Evolutionary conservation across 371 early-diverging fungal species (phyloP).

Genomic region (Actinomucor elegans): DNA sequence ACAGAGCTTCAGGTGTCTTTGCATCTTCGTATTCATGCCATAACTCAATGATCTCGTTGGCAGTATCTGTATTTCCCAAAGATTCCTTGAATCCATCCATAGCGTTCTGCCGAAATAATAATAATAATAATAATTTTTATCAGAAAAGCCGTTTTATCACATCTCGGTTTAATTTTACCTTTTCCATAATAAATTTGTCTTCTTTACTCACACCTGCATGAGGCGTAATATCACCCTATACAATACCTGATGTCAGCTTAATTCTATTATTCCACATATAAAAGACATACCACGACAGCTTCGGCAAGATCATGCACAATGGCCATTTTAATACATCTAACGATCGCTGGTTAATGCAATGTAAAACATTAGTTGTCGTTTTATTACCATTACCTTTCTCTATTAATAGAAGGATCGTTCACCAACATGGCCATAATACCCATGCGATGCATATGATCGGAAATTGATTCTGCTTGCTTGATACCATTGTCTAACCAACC

Average conservation of each 20-base stretch:
- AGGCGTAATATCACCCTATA: conserved; percentile 90
- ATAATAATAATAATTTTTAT: too few relatives aligned
- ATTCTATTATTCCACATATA: neutral
- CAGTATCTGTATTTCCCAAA: conserved; percentile 60
- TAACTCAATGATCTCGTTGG: conserved; percentile 69
- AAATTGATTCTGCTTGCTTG: conserved; percentile 78
- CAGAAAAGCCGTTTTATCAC: too few relatives aligned
- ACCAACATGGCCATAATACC: conserved; percentile 81
- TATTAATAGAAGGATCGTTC: conserved; percentile 63
- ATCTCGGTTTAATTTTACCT: too few relatives aligned
- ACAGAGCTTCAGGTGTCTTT: conserved; percentile 71
- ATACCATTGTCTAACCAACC: conserved; percentile 85
- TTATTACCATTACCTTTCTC: conserved; percentile 58
- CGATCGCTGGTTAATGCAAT: too few relatives aligned
- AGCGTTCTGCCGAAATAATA: conserved; percentile 60
- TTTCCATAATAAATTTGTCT: conserved; percentile 75
- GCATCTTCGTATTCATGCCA: conserved; percentile 92
- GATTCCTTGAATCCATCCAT: conserved; percentile 66
- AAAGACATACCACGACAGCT: conserved; percentile 65
- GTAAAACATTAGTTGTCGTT: too few relatives aligned
- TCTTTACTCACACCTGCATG: conserved; percentile 75
- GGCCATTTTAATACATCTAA: conserved; percentile 83
- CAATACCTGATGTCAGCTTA: neutral
- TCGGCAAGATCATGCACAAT: conserved; percentile 93
- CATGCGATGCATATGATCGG: conserved; percentile 96